A percentile compares a stretch with the other conserved stretches of the same genome.
Evolutionary conservation across 805 yeast species (phyloP).

Genomic region (Candida sithepensis): DNA sequence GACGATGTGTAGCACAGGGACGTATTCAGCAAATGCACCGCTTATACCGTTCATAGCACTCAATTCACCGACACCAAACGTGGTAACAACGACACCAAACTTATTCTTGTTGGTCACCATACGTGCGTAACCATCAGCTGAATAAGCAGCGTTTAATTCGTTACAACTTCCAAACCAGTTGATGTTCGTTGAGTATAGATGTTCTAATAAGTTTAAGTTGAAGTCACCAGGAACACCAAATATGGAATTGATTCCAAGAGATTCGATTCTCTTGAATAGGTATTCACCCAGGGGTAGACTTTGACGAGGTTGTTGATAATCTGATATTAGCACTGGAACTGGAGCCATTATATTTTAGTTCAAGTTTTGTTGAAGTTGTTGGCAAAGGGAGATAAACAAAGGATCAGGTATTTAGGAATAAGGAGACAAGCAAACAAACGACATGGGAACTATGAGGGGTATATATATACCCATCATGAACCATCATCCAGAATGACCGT

Average conservation of each 20-base stretch:
- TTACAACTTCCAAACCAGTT: constrained; percentile 84
- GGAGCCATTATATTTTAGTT: constrained; percentile 10
- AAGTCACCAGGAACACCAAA: constrained; percentile 84
- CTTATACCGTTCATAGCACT: constrained; percentile 79
- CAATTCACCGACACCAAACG: constrained; percentile 89
- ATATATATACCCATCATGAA: too few species aligned
- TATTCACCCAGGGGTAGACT: constrained; percentile 59
- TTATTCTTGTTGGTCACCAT: constrained; percentile 38
- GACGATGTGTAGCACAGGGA: constrained; percentile 79
- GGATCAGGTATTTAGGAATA: too few species aligned
- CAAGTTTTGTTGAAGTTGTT: too few species aligned
- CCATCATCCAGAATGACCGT: too few species aligned
- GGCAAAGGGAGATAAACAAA: too few species aligned
- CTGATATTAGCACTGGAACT: constrained; percentile 4
- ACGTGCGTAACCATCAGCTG: constrained; percentile 87
- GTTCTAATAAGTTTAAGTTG: constrained; percentile 64
- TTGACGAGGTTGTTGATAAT: neutral
- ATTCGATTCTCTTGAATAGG: constrained; percentile 53
- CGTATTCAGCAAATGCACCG: constrained; percentile 79
- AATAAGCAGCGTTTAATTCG: constrained; percentile 85
- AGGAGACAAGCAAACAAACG: too few species aligned
- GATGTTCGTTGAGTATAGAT: constrained; percentile 50
- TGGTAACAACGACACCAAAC: constrained; percentile 66
- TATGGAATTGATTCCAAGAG: constrained; percentile 53
- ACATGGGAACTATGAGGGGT: too few species aligned